These are phyloP conservation scores for Lachnum nothofagi DNA, from an alignment of 2,329 filamentous ascomycete species.

Conservation along the genomic window DNA sequence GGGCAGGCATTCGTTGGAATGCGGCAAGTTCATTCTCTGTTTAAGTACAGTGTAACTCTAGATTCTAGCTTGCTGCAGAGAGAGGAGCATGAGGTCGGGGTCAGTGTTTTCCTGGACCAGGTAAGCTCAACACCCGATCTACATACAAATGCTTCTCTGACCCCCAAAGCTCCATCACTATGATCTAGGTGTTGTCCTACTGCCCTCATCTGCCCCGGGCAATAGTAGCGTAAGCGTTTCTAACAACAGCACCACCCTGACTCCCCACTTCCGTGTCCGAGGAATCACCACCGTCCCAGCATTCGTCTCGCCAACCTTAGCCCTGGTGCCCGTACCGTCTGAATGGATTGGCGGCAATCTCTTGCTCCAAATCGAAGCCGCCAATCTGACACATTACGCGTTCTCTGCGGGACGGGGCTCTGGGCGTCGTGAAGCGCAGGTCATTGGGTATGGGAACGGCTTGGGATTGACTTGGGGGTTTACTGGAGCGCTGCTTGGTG, in stretches of 20 bases:
- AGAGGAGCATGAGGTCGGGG: constrained; percentile 45
- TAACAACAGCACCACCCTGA: constrained; percentile 3
- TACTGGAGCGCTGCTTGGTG: constrained; percentile 41
- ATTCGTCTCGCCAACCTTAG: constrained; percentile 9
- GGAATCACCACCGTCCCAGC: constrained; percentile 14
- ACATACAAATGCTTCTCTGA: background rate
- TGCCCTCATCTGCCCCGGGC: background rate
- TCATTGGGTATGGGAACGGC: constrained; percentile 39
- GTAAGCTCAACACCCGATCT: constrained; percentile 1
- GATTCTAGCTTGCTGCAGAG: constrained; percentile 37
- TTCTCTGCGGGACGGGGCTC: constrained; percentile 13
- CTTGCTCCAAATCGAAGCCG: constrained; percentile 13
- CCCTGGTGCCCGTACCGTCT: constrained; percentile 8
- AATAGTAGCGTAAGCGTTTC: background rate
- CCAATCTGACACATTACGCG: constrained; percentile 19
- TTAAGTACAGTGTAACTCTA: constrained; percentile 41
- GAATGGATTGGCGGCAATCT: constrained; percentile 8
- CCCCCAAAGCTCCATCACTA: constrained; percentile 41
- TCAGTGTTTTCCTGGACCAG: constrained; percentile 46
- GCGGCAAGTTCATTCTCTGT: constrained; percentile 51
- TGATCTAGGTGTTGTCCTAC: constrained; percentile 31
- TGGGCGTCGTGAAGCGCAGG: constrained; percentile 36
- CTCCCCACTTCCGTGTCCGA: constrained; percentile 11
- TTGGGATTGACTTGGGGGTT: constrained; percentile 22
- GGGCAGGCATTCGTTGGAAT: constrained; percentile 49